Conservation (phyloP, 352 stramenopile genomes). For the Phytopythium kandeliae region DNA sequence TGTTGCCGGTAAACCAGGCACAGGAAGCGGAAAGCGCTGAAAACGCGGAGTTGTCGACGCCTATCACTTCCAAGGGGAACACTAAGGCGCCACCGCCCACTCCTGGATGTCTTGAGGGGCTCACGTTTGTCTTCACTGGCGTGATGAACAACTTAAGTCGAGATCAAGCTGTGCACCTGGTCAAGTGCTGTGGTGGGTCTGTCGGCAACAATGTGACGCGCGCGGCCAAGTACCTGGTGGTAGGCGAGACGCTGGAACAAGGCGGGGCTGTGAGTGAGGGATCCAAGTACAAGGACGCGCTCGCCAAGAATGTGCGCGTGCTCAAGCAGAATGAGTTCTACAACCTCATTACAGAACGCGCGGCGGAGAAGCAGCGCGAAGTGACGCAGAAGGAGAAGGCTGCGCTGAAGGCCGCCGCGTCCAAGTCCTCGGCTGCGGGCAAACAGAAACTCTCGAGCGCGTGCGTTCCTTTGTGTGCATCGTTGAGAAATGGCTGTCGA, state of each 20-base stretch:
- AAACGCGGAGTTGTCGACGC: conserved; percentile 13
- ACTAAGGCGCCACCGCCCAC: conserved; percentile 43
- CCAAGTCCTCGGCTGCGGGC: conserved; percentile 45
- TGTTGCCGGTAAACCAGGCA: background rate
- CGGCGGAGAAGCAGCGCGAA: conserved; percentile 58
- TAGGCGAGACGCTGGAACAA: conserved; percentile 60
- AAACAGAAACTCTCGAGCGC: conserved; percentile 47
- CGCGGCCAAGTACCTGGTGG: conserved; percentile 74
- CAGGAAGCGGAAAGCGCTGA: conserved; percentile 4
- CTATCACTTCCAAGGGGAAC: conserved; percentile 8
- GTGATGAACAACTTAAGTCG: conserved; percentile 49
- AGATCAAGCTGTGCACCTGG: conserved; percentile 64
- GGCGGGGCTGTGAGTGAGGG: conserved; percentile 47
- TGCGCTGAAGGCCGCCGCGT: conserved; percentile 20
- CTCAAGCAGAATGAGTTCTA: conserved; percentile 86
- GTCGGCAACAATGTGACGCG: conserved; percentile 58
- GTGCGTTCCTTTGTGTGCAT: conserved; percentile 25
- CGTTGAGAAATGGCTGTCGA: too few species aligned
- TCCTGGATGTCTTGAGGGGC: conserved; percentile 63
- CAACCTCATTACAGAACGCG: conserved; percentile 73
- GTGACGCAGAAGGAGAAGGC: conserved; percentile 55
- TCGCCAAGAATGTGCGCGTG: conserved; percentile 78
- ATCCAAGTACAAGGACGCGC: conserved; percentile 89
- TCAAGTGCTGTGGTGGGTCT: conserved; percentile 71
- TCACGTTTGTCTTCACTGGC: conserved; percentile 77